Evolutionary conservation across 1,284 basidiomycete species (phyloP).

Genomic region (Leccinum olivaceoglutinosum): DNA sequence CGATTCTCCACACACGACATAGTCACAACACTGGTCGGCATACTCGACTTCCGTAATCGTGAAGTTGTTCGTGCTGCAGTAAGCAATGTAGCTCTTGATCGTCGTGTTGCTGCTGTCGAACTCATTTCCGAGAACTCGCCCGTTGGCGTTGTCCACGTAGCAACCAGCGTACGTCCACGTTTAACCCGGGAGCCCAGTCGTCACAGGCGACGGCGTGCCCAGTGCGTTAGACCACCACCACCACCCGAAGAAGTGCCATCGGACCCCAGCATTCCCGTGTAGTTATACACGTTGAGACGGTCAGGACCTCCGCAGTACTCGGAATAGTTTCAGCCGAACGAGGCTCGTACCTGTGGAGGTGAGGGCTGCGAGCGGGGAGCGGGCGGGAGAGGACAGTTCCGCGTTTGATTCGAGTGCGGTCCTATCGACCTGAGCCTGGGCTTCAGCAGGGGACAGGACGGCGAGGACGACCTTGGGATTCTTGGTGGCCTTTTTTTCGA

Average conservation of each 20-base stretch:
- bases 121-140: slow-evolving; percentile 41
- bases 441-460: slow-evolving; percentile 37
- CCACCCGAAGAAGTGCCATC: not conserved
- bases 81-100: slow-evolving; percentile 41
- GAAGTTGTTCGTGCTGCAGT: slow-evolving; percentile 40
- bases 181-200: slow-evolving; percentile 39
- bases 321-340: slow-evolving; percentile 51
- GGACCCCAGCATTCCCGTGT: slow-evolving; percentile 5
- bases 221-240: not conserved
- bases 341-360: slow-evolving; percentile 56
- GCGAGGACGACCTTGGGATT: slow-evolving; percentile 55
- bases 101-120: slow-evolving; percentile 33
- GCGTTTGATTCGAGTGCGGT: slow-evolving; percentile 28
- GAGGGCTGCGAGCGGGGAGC: slow-evolving; percentile 52
- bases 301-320: slow-evolving; percentile 68
- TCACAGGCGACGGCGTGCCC: slow-evolving; percentile 34
- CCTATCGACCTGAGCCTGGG: slow-evolving; percentile 31
- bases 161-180: slow-evolving; percentile 41
- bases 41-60: slow-evolving; percentile 45
- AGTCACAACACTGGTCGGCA: slow-evolving; percentile 54
- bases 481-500: slow-evolving; percentile 21
- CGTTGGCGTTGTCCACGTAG: slow-evolving; percentile 44
- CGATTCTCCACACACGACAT: not conserved
- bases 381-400: slow-evolving; percentile 49
- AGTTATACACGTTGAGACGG: slow-evolving; percentile 24